phyloP scores from a whole-genome alignment of 495 filamentous ascomycete genomes.

The Penicillium dipodomyicola region DNA sequence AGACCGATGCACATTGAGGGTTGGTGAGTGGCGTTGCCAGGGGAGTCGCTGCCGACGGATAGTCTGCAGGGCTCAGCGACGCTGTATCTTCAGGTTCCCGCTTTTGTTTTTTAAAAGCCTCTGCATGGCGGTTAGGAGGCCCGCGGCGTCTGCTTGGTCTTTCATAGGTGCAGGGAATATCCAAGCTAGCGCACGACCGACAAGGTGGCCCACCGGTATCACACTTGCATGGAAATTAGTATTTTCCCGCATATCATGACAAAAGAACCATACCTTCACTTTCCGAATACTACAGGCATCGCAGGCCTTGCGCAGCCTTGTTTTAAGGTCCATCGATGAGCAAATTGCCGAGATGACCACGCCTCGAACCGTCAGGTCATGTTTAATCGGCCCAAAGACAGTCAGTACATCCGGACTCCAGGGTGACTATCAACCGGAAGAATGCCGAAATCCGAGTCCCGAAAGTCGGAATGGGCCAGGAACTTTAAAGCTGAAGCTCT shows the following conservation, averaged over 20 bases:
- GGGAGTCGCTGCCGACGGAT: constrained; percentile 26
- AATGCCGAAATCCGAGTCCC: neutral
- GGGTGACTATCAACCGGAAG: neutral
- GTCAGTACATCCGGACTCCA: neutral
- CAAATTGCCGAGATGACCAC: constrained; percentile 25
- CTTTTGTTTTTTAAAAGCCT: constrained; percentile 70
- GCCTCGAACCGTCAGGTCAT: constrained; percentile 23
- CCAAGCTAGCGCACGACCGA: constrained; percentile 71
- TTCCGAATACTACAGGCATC: constrained; percentile 84
- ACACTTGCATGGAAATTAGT: constrained; percentile 53
- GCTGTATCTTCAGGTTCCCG: constrained; percentile 43
- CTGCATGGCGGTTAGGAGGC: constrained; percentile 81
- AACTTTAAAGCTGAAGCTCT: neutral
- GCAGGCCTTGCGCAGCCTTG: constrained; percentile 71
- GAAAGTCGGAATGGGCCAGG: neutral
- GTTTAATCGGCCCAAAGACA: constrained; percentile 8
- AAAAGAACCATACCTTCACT: constrained; percentile 61
- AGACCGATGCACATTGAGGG: constrained; percentile 25
- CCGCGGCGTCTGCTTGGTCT: constrained; percentile 76
- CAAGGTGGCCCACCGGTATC: constrained; percentile 78
- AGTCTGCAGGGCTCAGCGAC: constrained; percentile 27
- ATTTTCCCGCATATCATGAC: constrained; percentile 13
- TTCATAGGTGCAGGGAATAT: constrained; percentile 81
- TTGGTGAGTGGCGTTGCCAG: constrained; percentile 17
- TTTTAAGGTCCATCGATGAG: constrained; percentile 43